Conservation (phyloP, 2,329 filamentous ascomycete species). For the Talaromyces sp. region DNA sequence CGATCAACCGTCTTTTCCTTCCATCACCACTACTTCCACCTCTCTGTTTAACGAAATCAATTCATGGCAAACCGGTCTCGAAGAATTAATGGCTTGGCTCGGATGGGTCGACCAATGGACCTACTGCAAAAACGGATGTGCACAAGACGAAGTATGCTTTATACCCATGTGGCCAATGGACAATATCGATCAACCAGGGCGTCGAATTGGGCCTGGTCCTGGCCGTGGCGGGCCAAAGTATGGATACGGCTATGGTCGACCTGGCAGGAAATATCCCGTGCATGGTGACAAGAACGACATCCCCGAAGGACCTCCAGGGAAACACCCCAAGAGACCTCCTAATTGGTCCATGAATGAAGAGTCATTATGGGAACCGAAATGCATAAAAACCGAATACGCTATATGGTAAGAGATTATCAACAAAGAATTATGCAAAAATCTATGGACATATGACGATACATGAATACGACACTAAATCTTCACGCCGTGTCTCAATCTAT, state of each 20-base stretch:
- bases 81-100: conserved; percentile 50
- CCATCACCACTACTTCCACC: neutral
- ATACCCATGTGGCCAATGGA: conserved; percentile 53
- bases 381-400: conserved; percentile 21
- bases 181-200: conserved; percentile 10
- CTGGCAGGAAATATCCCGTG: neutral
- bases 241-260: neutral
- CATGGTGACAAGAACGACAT: neutral
- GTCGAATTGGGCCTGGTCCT: conserved; percentile 12
- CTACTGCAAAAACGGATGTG: conserved; percentile 42
- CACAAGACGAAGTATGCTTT: conserved; percentile 46
- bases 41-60: conserved; percentile 24
- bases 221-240: neutral
- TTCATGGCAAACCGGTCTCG: conserved; percentile 35
- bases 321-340: neutral
- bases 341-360: conserved; percentile 22
- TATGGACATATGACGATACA: neutral
- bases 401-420: neutral
- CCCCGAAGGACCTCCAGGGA: neutral
- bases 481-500: conserved; percentile 11
- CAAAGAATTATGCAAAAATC: neutral
- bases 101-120: conserved; percentile 51
- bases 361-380: conserved; percentile 29
- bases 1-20: neutral
- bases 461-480: neutral